Percentiles rank a stretch among this genome's conserved stretches.
Conservation (phyloP, 148 eudicot genomes). For the Rhododendron kiyosumense region DNA sequence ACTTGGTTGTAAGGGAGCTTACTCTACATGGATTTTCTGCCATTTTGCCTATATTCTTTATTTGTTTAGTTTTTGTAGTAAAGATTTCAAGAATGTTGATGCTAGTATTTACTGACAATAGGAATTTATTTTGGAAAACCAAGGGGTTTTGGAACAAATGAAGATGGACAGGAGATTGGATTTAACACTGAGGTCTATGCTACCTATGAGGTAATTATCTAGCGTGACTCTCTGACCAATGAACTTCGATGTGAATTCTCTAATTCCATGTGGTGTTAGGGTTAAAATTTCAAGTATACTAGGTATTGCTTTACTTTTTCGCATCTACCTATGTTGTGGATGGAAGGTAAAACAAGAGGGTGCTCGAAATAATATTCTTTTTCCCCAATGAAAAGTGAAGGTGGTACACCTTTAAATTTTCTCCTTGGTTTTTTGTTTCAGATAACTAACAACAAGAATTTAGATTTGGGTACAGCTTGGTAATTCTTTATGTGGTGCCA, state of each 20-base stretch:
- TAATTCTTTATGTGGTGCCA: not conserved
- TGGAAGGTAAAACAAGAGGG: not conserved
- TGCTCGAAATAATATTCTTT: not conserved
- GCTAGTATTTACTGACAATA: constrained; percentile 13
- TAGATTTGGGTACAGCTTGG: not conserved
- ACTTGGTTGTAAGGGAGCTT: not conserved
- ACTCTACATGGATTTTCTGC: not conserved
- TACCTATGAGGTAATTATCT: constrained; percentile 60
- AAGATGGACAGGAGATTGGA: constrained; percentile 77
- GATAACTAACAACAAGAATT: not conserved
- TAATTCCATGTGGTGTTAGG: not conserved
- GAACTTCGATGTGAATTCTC: not conserved
- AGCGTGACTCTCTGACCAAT: not conserved
- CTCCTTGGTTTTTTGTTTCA: not conserved
- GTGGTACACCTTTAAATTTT: not conserved
- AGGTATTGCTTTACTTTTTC: not conserved
- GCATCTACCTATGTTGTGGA: not conserved
- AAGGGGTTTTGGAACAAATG: constrained; percentile 75
- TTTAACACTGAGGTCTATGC: constrained; percentile 93
- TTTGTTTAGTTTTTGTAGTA: not conserved
- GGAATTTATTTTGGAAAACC: constrained; percentile 98
- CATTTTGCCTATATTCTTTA: not conserved
- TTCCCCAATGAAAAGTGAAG: not conserved
- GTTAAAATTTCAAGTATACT: not conserved
- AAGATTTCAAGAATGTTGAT: not conserved